Evolutionary conservation across 352 stramenopile genomes (phyloP), one percentile per base, ranked within the genome.

Genomic region (Phytophthora pisi): DNA sequence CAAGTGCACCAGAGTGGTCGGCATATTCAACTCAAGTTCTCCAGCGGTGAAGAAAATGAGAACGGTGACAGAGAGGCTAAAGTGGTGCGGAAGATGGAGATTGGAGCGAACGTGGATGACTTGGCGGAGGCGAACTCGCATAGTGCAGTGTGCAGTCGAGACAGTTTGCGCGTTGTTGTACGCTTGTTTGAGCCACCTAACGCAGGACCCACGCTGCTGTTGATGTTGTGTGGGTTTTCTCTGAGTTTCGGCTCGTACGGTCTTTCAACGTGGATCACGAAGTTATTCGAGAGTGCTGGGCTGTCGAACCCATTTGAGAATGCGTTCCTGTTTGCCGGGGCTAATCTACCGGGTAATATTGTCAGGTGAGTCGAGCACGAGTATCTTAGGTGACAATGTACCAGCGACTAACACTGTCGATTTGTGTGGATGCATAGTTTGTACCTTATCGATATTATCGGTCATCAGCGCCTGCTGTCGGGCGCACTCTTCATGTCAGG

Each of bases 181-280:
- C 74, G 80, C 31, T 62, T 92, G n/a, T 91, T 92, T 54, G 66
- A 75, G 28, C 58, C 51, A 9, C 74, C 77, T 0, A 81, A 89
- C 40, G 47, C 75, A 24, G 50, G 65, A 4, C 68, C 73, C 6
- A 93, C 86, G 8, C 51, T 91, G 36, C 30, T 93, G 40, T 78
- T 93, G 31, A 89, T 93, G 80, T 36, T 88, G 26, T 89, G 78
- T 53, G 82, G 79, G 1, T 92, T 81, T 63, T 91, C 79, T 24
- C 72, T 93, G 7, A 92, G 81, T 38, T 97, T 98, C 81, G 91
- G 90, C 31, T 97, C 88, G 11, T 98, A 98, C 66, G 93, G 93
- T 11, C 73, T 98, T 20, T 91, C 90, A 8, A 97, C 92, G 24
- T 98, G 94, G 94, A 98, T 98, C 62, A 97, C 96, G 30, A 97